These are phyloP conservation scores for Fusarium torulosum DNA, from an alignment of 2,329 filamentous ascomycete genomes.

Conservation along the genomic window DNA sequence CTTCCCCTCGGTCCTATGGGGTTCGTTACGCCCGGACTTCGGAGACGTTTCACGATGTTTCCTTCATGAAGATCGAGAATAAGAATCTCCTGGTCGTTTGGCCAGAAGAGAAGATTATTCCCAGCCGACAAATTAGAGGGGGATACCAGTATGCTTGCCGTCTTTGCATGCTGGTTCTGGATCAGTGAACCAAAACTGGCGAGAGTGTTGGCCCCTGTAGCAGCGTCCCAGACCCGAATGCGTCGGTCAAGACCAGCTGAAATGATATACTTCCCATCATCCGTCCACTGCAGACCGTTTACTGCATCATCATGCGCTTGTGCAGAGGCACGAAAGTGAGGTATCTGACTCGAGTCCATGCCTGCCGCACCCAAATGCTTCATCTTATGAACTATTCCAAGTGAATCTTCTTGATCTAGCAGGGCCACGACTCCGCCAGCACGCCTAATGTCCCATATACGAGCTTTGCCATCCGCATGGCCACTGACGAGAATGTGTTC, in stretches of 20 bases:
- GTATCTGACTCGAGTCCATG: conserved; percentile 48
- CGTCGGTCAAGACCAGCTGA: conserved; percentile 86
- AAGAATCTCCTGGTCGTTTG: conserved; percentile 84
- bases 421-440: conserved; percentile 81
- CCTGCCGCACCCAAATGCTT: conserved; percentile 51
- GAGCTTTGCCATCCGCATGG: conserved; percentile 84
- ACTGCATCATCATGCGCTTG: conserved; percentile 84
- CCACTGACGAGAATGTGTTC: conserved; percentile 86
- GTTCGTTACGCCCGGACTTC: conserved; percentile 69
- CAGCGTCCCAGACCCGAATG: conserved; percentile 88
- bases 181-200: conserved; percentile 88
- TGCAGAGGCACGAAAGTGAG: conserved; percentile 62
- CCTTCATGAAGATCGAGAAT: conserved; percentile 85
- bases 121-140: conserved; percentile 69
- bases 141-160: conserved; percentile 71
- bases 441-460: conserved; percentile 88
- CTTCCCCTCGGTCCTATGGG: conserved; percentile 57
- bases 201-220: conserved; percentile 85
- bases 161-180: conserved; percentile 76
- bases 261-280: conserved; percentile 80
- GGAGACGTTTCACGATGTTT: conserved; percentile 76
- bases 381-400: conserved; percentile 69
- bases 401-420: conserved; percentile 85
- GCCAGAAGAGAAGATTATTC: conserved; percentile 80
- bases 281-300: conserved; percentile 87